Evolutionary conservation across 352 stramenopile genomes (phyloP).

Genomic region (Elongisporangium undulatum): DNA sequence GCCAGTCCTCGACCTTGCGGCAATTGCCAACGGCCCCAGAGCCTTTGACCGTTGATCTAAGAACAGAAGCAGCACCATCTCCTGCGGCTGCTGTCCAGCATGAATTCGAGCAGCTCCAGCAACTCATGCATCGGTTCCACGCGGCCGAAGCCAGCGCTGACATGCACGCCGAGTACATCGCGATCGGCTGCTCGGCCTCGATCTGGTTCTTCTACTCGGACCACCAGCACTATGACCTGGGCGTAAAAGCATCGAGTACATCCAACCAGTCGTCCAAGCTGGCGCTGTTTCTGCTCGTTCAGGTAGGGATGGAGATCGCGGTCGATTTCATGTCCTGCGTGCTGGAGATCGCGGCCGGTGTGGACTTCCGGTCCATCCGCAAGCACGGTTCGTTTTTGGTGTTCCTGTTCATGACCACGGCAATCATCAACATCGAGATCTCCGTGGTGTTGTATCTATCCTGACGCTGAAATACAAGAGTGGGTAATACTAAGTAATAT

Average conservation of each 20-base stretch:
- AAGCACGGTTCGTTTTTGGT: slow-evolving; percentile 20
- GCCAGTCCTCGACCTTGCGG: not conserved
- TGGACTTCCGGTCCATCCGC: slow-evolving; percentile 19
- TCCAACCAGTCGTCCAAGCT: not conserved
- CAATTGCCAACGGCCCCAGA: not conserved
- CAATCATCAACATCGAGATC: slow-evolving; percentile 26
- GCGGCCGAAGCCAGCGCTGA: slow-evolving; percentile 21
- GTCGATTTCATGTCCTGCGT: slow-evolving; percentile 23
- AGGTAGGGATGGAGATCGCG: slow-evolving; percentile 19
- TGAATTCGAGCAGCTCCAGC: slow-evolving; percentile 3
- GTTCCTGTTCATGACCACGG: slow-evolving; percentile 19
- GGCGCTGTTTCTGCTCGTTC: slow-evolving; percentile 8
- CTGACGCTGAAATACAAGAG: slow-evolving; percentile 3
- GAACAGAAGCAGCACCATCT: not conserved
- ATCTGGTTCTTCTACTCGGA: slow-evolving; percentile 23
- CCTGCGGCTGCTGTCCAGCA: slow-evolving; percentile 1
- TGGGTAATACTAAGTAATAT: too few relatives aligned
- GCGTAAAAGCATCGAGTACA: not conserved
- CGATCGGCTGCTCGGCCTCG: slow-evolving; percentile 23
- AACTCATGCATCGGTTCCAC: slow-evolving; percentile 19
- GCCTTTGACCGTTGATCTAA: not conserved
- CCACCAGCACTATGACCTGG: slow-evolving; percentile 25
- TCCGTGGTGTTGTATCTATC: slow-evolving; percentile 20
- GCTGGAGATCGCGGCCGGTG: slow-evolving; percentile 21
- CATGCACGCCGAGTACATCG: slow-evolving; percentile 42